Base-by-base conservation (phyloP, 2,329 filamentous ascomycete species). In the Aspergillus pseudoterreus region DNA sequence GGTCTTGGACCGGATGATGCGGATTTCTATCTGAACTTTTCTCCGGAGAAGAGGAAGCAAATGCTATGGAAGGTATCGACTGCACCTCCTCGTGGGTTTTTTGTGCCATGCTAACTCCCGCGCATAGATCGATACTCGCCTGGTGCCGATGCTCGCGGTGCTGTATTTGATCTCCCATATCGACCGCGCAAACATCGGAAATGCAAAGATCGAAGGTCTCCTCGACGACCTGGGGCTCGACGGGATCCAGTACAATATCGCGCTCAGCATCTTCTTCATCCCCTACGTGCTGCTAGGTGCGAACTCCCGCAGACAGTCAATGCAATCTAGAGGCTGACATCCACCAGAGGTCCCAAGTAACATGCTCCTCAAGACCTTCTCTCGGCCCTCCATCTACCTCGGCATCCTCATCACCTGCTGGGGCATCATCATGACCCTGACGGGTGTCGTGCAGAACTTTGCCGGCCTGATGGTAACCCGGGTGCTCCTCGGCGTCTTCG, bases 351-450 rank as follows among this genome's bases (percentile, higher is more conserved):
- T 57, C 1, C 44, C 57, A 15, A 57, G 50, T 38, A 61, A 59
- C 43, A 47, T 58, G 47, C 32, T 61, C 4, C 43, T 61, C 9
- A 64, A 62, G 44, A 58, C 53, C 47, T 52, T 66, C n/a, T 47
- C 56, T 33, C 57, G 57, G 8, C 58, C 64, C 2, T 65, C 63
- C 3, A 48, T 65, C 38, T 58, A 63, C 57, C 46, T 70, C 27
- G 60, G 62, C 6, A 60, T 66, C 19, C 44, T 49, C 19, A 64
- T 65, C 55, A 52, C 70, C 15, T 60, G 56, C 6, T 78, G 74
- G 76, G 76, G 77, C 0, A 64, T 74, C 38, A 74, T 79, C 3
- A 72, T 75, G 64, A 79, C 77, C 1, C 61, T 79, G 47, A 79
- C 78, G 63, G 77, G 76, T 11, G 60, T 78, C 70, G 39, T 72